A percentile compares a stretch with the other conserved stretches of the same genome.
Evolutionary conservation across 805 yeast genomes (phyloP).

Genomic region (Sugiyamaella mastotermitis): DNA sequence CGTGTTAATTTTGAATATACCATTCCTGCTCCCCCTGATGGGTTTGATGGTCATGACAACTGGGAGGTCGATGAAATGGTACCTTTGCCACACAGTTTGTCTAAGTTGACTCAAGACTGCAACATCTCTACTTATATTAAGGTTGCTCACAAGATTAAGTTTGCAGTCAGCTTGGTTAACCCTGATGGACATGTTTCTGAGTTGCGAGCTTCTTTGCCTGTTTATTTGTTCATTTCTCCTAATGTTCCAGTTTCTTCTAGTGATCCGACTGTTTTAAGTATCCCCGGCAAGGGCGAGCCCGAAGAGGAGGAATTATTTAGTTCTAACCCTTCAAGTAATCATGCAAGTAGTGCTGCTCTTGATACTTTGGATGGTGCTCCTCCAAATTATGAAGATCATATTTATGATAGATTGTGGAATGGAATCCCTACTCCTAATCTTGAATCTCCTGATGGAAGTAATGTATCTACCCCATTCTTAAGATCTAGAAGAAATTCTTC

Average conservation of each 20-base stretch:
- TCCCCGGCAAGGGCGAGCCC: constrained; percentile 3
- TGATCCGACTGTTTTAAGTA: constrained; percentile 19
- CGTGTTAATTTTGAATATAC: constrained; percentile 49
- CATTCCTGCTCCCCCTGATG: constrained; percentile 39
- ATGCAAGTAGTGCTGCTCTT: constrained; percentile 6
- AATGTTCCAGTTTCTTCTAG: constrained; percentile 64
- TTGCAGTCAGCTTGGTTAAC: constrained; percentile 70
- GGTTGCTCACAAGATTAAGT: constrained; percentile 83
- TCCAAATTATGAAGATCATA: constrained; percentile 72
- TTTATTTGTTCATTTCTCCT: constrained; percentile 71
- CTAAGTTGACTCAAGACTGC: constrained; percentile 83
- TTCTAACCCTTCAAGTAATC: constrained; percentile 1
- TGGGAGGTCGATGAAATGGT: constrained; percentile 70
- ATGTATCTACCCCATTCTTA: constrained; percentile 33
- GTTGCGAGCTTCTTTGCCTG: constrained; percentile 82
- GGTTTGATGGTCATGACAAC: constrained; percentile 39
- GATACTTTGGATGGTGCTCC: constrained; percentile 47
- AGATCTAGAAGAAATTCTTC: constrained; percentile 32
- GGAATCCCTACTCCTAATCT: constrained; percentile 41
- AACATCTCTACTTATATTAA: constrained; percentile 62
- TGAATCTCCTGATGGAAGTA: constrained; percentile 34
- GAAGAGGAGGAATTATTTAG: constrained; percentile 8
- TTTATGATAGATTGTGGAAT: constrained; percentile 70
- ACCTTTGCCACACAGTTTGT: constrained; percentile 64
- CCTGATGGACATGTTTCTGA: constrained; percentile 93